A percentile compares a stretch with the other conserved stretches of the same genome.
Conservation (phyloP, 768 basidiomycete genomes). For the Rhodotorula sphaerocarpa region DNA sequence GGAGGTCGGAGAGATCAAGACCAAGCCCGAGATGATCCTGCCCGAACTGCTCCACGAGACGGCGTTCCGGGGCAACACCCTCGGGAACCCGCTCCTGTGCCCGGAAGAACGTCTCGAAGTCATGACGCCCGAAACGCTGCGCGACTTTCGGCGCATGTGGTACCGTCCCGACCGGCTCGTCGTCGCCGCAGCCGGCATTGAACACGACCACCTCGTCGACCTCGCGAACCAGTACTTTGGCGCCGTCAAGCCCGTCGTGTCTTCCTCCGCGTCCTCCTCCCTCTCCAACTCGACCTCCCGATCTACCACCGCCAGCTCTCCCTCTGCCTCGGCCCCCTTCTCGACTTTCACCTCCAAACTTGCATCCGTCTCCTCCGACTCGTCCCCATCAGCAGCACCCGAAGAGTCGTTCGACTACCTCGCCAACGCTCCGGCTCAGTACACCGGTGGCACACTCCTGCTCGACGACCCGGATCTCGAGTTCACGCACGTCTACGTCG, state of each 20-base stretch:
- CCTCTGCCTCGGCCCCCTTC: constrained; percentile 6
- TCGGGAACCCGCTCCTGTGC: constrained; percentile 87
- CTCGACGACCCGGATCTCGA: constrained; percentile 53
- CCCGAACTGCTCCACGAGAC: constrained; percentile 82
- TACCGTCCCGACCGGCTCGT: constrained; percentile 92
- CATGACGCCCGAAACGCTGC: constrained; percentile 58
- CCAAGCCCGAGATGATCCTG: constrained; percentile 86
- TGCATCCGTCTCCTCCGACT: constrained; percentile 41
- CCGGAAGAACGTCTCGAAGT: constrained; percentile 68
- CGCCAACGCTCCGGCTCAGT: constrained; percentile 46
- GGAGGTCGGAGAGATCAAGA: constrained; percentile 75
- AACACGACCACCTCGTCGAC: constrained; percentile 78
- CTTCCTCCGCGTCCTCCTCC: neutral
- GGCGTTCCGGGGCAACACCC: constrained; percentile 65
- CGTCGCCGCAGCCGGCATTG: constrained; percentile 85
- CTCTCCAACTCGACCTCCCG: constrained; percentile 36
- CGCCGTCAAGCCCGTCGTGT: constrained; percentile 47
- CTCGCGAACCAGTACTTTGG: constrained; percentile 77
- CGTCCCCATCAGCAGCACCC: constrained; percentile 9
- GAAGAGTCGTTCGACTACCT: constrained; percentile 39
- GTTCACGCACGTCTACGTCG: constrained; percentile 87
- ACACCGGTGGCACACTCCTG: constrained; percentile 76
- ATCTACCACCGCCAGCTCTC: constrained; percentile 46
- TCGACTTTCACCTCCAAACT: constrained; percentile 47
- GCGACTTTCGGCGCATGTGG: constrained; percentile 65